phyloP scores from a whole-genome alignment of 129 eudicot genomes.

The Chrysanthemum lavandulifolium region DNA sequence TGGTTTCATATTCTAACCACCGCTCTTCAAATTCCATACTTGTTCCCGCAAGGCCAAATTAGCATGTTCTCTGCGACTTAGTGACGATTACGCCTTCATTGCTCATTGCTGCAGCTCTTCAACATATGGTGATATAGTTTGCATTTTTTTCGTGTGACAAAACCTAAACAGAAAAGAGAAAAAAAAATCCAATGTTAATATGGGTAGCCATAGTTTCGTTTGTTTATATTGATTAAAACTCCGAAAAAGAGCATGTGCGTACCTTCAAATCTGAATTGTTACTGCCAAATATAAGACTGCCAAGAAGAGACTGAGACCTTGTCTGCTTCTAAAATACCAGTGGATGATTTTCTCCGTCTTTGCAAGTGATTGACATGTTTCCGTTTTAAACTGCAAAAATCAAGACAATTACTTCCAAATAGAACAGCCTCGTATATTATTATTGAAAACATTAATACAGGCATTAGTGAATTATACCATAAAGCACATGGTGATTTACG shows the following conservation, averaged over 20 bases:
- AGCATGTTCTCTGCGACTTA: slow-evolving; percentile 60
- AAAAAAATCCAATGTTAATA: neutral
- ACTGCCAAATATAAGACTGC: slow-evolving; percentile 1
- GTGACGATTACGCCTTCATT: slow-evolving; percentile 49
- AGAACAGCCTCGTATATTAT: too few relatives aligned
- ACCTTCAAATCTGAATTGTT: slow-evolving; percentile 63
- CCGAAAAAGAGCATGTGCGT: neutral
- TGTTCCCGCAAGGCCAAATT: slow-evolving; percentile 60
- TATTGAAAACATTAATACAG: too few relatives aligned
- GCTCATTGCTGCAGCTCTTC: slow-evolving; percentile 69
- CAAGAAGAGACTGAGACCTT: slow-evolving; percentile 4
- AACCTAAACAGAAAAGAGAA: slow-evolving; percentile 14
- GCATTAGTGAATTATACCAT: too few relatives aligned
- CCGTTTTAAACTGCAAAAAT: slow-evolving; percentile 7
- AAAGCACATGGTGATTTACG: too few relatives aligned
- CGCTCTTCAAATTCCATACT: slow-evolving; percentile 53
- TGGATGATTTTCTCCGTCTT: slow-evolving; percentile 30
- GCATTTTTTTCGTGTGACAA: slow-evolving; percentile 29
- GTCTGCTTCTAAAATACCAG: slow-evolving; percentile 30
- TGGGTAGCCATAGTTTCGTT: neutral
- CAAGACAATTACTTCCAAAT: too few relatives aligned
- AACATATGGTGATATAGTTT: slow-evolving; percentile 37
- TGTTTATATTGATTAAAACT: neutral
- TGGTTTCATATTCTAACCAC: slow-evolving; percentile 73
- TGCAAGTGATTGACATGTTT: slow-evolving; percentile 46